Conservation (phyloP, 805 yeast species). For the Kodamaea jinghongensis region DNA sequence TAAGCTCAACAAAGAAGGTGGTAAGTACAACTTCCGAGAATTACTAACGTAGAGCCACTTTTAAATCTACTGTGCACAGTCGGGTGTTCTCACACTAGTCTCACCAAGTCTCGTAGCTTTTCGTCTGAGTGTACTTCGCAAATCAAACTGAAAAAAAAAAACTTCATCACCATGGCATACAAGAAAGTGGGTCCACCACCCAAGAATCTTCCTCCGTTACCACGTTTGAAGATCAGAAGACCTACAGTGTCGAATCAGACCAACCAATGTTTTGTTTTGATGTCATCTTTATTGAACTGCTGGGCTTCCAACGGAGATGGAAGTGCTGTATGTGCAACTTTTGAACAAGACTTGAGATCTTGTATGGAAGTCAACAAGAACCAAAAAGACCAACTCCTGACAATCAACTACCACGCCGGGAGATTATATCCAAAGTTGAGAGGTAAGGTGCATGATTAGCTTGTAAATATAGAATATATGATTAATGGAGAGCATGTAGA, state of each 20-base stretch:
- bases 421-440: slow-evolving; percentile 56
- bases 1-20: too few relatives aligned
- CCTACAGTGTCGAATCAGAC: slow-evolving; percentile 56
- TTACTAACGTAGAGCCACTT: too few relatives aligned
- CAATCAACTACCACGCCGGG: slow-evolving; percentile 55
- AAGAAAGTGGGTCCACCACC: slow-evolving; percentile 42
- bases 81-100: too few relatives aligned
- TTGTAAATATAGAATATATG: slow-evolving; percentile 1
- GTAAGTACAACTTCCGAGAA: too few relatives aligned
- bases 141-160: slow-evolving; percentile 10
- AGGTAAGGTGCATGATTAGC: slow-evolving; percentile 38
- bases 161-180: slow-evolving; percentile 33
- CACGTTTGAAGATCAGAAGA: slow-evolving; percentile 66
- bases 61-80: too few relatives aligned
- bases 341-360: slow-evolving; percentile 67
- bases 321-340: slow-evolving; percentile 56
- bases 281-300: slow-evolving; percentile 85
- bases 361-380: slow-evolving; percentile 60
- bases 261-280: slow-evolving; percentile 72
- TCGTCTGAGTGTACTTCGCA: too few relatives aligned
- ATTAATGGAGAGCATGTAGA: neutral
- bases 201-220: slow-evolving; percentile 63
- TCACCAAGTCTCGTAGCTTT: too few relatives aligned
- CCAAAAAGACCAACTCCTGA: slow-evolving; percentile 39
- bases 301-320: slow-evolving; percentile 97